phyloP scores from a whole-genome alignment of 1,139 yeast species.

The Schizosaccharomyces versatilis region DNA sequence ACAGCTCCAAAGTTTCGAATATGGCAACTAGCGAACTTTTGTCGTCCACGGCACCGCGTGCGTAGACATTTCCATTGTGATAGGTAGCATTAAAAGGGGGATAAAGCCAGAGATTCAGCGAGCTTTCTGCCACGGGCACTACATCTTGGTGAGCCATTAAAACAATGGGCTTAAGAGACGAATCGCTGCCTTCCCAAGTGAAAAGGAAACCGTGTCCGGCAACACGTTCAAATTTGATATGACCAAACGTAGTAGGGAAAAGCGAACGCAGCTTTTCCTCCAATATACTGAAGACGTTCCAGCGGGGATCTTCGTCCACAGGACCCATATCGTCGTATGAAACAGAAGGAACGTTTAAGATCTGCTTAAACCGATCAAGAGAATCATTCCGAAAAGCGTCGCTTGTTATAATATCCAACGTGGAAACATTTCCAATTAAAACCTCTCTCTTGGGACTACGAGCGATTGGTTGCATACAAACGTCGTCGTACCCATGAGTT shows the following conservation, averaged over 20 bases:
- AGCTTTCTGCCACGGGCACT: conserved; percentile 50
- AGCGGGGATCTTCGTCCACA: conserved; percentile 20
- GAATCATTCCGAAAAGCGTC: not conserved
- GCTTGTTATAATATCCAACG: not conserved
- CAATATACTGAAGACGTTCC: conserved; percentile 28
- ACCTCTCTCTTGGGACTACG: too few relatives aligned
- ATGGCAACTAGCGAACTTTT: conserved; percentile 36
- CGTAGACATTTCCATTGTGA: conserved; percentile 38
- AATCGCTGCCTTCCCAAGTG: conserved; percentile 41
- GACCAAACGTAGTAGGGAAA: conserved; percentile 36
- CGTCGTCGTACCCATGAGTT: too few relatives aligned
- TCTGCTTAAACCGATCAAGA: conserved; percentile 19
- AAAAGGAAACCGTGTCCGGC: conserved; percentile 46
- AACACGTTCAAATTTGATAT: conserved; percentile 31
- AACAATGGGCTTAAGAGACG: conserved; percentile 36
- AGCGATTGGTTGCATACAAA: too few relatives aligned
- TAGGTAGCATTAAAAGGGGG: conserved; percentile 51
- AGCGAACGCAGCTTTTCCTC: conserved; percentile 33
- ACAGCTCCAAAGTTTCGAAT: conserved; percentile 35
- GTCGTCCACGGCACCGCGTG: conserved; percentile 47
- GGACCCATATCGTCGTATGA: conserved; percentile 33
- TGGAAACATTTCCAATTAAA: too few relatives aligned
- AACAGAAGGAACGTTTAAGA: conserved; percentile 41
- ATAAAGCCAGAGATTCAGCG: conserved; percentile 38
- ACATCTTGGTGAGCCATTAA: conserved; percentile 66